Evolutionary conservation across 2,329 filamentous ascomycete genomes (phyloP).

Genomic region (Phoma sp.): DNA sequence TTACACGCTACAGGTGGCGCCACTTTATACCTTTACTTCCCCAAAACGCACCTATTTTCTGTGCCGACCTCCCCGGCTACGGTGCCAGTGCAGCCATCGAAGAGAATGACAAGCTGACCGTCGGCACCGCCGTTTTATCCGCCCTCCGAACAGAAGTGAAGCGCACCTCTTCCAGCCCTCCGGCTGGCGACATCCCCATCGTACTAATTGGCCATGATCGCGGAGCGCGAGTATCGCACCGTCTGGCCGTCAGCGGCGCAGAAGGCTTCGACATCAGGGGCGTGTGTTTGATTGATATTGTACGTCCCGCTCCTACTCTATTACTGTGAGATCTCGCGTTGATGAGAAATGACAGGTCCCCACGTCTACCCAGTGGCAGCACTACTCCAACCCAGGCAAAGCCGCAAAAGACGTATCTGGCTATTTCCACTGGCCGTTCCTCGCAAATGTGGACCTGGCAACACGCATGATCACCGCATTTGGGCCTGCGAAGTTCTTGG

Average conservation of each 20-base stretch:
- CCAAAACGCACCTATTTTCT: slow-evolving; percentile 35
- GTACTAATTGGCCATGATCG: slow-evolving; percentile 64
- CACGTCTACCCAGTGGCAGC: slow-evolving; percentile 62
- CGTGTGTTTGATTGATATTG: slow-evolving; percentile 42
- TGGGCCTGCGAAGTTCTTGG: slow-evolving; percentile 53
- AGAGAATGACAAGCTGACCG: slow-evolving; percentile 39
- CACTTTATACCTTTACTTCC: slow-evolving; percentile 43
- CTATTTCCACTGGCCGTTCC: slow-evolving; percentile 68
- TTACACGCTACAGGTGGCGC: slow-evolving; percentile 34
- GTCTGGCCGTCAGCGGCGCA: slow-evolving; percentile 59
- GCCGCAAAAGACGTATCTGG: slow-evolving; percentile 53
- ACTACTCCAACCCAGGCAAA: slow-evolving; percentile 48
- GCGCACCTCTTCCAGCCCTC: slow-evolving; percentile 20
- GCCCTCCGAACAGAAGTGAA: slow-evolving; percentile 35
- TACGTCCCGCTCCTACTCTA: slow-evolving; percentile 3
- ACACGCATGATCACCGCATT: slow-evolving; percentile 58
- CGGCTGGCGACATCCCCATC: slow-evolving; percentile 24
- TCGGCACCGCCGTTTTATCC: slow-evolving; percentile 35
- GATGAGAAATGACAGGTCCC: slow-evolving; percentile 52
- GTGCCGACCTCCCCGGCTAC: slow-evolving; percentile 44
- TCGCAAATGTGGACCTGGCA: slow-evolving; percentile 61
- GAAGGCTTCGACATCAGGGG: slow-evolving; percentile 49
- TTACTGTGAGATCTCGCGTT: background rate
- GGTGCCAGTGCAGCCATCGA: slow-evolving; percentile 36
- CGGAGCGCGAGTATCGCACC: slow-evolving; percentile 64